These are phyloP conservation scores for Cryptococcus sp. DNA, from an alignment of 1,284 basidiomycete genomes.

Conservation along the genomic window DNA sequence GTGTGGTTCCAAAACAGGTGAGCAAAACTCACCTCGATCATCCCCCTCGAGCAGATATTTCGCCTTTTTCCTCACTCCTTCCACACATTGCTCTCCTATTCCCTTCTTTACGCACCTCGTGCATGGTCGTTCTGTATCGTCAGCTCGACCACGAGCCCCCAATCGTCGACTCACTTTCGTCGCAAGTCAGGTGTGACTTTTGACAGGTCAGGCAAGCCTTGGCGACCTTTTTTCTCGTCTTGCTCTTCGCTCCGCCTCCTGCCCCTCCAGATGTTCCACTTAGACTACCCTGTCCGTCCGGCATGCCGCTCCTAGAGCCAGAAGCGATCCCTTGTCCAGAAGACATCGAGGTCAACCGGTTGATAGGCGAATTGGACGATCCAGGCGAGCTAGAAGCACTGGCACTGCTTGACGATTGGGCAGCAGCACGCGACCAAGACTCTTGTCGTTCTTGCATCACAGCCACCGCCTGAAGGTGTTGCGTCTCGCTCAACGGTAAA, in stretches of 20 bases:
- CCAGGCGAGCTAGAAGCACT: not conserved
- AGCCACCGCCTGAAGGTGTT: conserved; percentile 3
- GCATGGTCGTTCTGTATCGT: conserved; percentile 69
- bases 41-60: conserved; percentile 92
- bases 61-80: conserved; percentile 94
- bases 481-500: not conserved
- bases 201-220: conserved; percentile 90
- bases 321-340: not conserved
- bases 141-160: not conserved
- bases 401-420: conserved; percentile 3
- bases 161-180: conserved; percentile 67
- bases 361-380: not conserved
- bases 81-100: conserved; percentile 78
- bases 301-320: not conserved
- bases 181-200: conserved; percentile 89
- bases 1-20: too few species aligned
- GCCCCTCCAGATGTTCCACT: not conserved
- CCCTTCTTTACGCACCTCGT: conserved; percentile 92
- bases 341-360: not conserved
- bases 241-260: conserved; percentile 14
- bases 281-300: not conserved
- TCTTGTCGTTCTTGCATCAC: conserved; percentile 12
- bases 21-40: conserved; percentile 64
- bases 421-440: conserved; percentile 6
- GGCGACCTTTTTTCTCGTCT: conserved; percentile 44